Percentiles rank a stretch among this genome's conserved stretches.
These are phyloP conservation scores for Tricholoma flavovirens DNA, from an alignment of 768 basidiomycete species.

Conservation along the genomic window DNA sequence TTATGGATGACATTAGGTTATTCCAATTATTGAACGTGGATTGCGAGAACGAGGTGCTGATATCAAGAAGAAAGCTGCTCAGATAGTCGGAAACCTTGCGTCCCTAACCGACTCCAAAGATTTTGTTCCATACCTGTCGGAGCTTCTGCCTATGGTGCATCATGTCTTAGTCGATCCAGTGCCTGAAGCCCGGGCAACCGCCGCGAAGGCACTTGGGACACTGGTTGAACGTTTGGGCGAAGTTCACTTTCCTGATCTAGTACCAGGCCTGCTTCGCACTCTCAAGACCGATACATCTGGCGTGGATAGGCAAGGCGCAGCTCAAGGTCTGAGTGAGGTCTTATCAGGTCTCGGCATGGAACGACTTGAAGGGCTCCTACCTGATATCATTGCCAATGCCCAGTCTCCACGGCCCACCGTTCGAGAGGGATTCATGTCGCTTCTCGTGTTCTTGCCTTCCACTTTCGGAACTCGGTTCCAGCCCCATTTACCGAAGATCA, in stretches of 20 bases:
- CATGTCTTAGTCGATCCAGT: conserved; percentile 93
- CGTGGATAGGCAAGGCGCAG: conserved; percentile 96
- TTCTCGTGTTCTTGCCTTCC: conserved; percentile 90
- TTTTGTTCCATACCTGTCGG: conserved; percentile 90
- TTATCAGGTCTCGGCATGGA: conserved; percentile 97
- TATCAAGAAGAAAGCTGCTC: conserved; percentile 91
- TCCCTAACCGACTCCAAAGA: conserved; percentile 86
- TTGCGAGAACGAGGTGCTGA: conserved; percentile 89
- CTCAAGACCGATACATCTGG: conserved; percentile 91
- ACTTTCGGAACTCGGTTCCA: conserved; percentile 97
- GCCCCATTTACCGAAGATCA: conserved; percentile 92
- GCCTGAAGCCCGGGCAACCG: conserved; percentile 94
- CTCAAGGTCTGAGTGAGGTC: conserved; percentile 94
- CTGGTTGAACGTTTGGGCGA: conserved; percentile 97
- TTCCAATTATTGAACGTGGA: conserved; percentile 93
- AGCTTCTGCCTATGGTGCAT: conserved; percentile 86
- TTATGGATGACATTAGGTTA: conserved; percentile 47
- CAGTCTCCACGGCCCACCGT: conserved; percentile 87
- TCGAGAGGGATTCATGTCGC: conserved; percentile 97
- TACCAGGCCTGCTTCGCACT: conserved; percentile 80
- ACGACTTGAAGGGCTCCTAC: conserved; percentile 86
- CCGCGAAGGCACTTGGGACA: conserved; percentile 92
- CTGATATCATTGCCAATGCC: conserved; percentile 89
- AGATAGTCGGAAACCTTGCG: conserved; percentile 96
- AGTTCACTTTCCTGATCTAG: conserved; percentile 90